Base-by-base conservation (phyloP, 768 basidiomycete genomes). In the Amanita muscaria region DNA sequence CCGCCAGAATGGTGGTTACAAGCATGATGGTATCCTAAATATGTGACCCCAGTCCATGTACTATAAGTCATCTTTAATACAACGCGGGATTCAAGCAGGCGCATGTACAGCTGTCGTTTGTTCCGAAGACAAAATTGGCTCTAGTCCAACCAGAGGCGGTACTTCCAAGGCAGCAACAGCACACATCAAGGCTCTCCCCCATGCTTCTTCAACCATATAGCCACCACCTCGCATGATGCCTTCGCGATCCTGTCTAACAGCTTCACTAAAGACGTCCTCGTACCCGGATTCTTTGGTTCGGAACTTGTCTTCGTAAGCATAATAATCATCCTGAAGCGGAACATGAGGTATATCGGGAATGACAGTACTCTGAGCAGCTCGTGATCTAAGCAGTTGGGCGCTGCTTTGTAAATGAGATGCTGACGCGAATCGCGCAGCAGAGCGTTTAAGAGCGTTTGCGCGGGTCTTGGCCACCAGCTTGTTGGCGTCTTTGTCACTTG, bases 141-240 rank as follows among this genome's bases (percentile, higher is more conserved):
- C 53, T 27, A 63, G 42, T 23, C 65, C 73, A 31, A 61, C 57
- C 25, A 74, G 58, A 1, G 82, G 79, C 25, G 68, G 56, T 24
- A 87, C 55, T 49, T 87, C 85, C 49, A 92, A 59, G 1, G 77
- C 86, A 29, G 80, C 79, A 18, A 91, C 80, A 4, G 86, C 82
- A 51, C 61, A 77, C 46, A 83, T 66, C 46, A 93, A 58, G 10
- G 87, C 88, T 44, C 89, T 70, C 53, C 84, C 83, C 89, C 89
- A 92, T 34, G 83, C 87, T 58, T 92, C 85, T 49, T 86, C 79
- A 3, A 88, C 68, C 50, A 65, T 70, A 58, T 89, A 93, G 7
- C 90, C 90, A 7, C 88, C 90, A 16, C 79, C 88, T 33, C 81
- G 69, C 82, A 84, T 85, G 52, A 83, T 79, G 11, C 83, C 84